Conservation (phyloP, 495 filamentous ascomycete genomes). For the Parachaetomium inaequale region DNA sequence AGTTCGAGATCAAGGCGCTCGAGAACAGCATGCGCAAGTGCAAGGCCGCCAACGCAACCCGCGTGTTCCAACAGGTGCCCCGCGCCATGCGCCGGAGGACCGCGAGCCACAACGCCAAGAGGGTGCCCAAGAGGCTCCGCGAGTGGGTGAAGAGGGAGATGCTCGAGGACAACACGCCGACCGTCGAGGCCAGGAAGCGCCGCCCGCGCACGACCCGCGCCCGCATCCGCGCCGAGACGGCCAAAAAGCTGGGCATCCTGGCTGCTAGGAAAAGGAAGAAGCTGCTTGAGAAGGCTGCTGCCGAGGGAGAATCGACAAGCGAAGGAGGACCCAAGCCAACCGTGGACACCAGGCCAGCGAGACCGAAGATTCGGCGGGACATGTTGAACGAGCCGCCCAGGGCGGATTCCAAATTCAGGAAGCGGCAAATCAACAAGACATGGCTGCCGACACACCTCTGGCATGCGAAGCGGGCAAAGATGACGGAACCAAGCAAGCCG, state of each 20-base stretch:
- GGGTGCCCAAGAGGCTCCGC: slow-evolving; percentile 76
- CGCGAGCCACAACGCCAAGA: slow-evolving; percentile 91
- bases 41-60: slow-evolving; percentile 60
- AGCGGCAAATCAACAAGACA: slow-evolving; percentile 81
- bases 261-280: slow-evolving; percentile 54
- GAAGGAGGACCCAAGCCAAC: slow-evolving; percentile 15
- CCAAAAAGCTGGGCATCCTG: slow-evolving; percentile 65
- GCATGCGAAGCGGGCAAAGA: slow-evolving; percentile 86
- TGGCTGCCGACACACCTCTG: slow-evolving; percentile 95
- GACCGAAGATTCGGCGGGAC: slow-evolving; percentile 69
- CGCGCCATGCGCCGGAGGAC: slow-evolving; percentile 78
- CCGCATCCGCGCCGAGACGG: slow-evolving; percentile 78
- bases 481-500: slow-evolving; percentile 72
- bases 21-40: slow-evolving; percentile 72
- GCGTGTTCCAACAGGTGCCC: slow-evolving; percentile 89
- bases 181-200: slow-evolving; percentile 64
- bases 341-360: slow-evolving; percentile 41
- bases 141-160: slow-evolving; percentile 73
- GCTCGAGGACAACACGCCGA: slow-evolving; percentile 88
- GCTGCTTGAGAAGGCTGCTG: slow-evolving; percentile 45
- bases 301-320: not conserved
- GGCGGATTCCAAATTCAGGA: slow-evolving; percentile 69
- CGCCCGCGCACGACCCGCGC: slow-evolving; percentile 64
- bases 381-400: slow-evolving; percentile 62
- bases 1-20: slow-evolving; percentile 84